Evolutionary conservation across 768 basidiomycete genomes (phyloP).

Genomic region (Amanita subjunquillea): DNA sequence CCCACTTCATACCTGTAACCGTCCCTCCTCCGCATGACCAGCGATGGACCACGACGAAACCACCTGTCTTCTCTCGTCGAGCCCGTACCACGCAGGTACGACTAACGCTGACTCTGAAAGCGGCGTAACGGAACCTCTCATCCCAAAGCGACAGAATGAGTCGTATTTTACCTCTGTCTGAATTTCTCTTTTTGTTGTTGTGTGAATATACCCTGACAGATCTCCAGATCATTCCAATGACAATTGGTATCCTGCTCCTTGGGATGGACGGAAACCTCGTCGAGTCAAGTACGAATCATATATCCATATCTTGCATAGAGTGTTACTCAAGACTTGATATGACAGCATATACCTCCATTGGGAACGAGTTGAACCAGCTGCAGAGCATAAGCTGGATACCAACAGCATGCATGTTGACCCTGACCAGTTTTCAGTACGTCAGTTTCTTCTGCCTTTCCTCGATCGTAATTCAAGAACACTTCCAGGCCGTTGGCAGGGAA

Average conservation of each 20-base stretch:
- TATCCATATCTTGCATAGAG: not conserved
- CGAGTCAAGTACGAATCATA: slow-evolving; percentile 25
- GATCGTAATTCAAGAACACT: not conserved
- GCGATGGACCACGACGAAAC: not conserved
- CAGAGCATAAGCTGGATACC: slow-evolving; percentile 63
- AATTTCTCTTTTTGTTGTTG: not conserved
- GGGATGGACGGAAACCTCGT: slow-evolving; percentile 44
- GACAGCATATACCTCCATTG: slow-evolving; percentile 42
- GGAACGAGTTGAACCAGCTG: slow-evolving; percentile 48
- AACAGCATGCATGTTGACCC: slow-evolving; percentile 50
- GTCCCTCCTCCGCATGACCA: not conserved
- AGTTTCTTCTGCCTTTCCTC: not conserved
- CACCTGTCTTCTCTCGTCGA: not conserved
- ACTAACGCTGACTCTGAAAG: not conserved
- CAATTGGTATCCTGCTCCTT: slow-evolving; percentile 34
- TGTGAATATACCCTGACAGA: not conserved
- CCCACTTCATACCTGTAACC: too few species aligned
- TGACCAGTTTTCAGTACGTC: slow-evolving; percentile 49
- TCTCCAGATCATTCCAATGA: slow-evolving; percentile 34
- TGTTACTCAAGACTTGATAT: not conserved
- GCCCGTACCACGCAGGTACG: not conserved
- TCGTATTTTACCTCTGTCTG: slow-evolving; percentile 1
- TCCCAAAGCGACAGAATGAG: not conserved
- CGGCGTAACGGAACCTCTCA: not conserved
- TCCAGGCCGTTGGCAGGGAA: slow-evolving; percentile 56